Evolutionary conservation across 495 filamentous ascomycete genomes (phyloP).

Genomic region (Xylaria palmicola): DNA sequence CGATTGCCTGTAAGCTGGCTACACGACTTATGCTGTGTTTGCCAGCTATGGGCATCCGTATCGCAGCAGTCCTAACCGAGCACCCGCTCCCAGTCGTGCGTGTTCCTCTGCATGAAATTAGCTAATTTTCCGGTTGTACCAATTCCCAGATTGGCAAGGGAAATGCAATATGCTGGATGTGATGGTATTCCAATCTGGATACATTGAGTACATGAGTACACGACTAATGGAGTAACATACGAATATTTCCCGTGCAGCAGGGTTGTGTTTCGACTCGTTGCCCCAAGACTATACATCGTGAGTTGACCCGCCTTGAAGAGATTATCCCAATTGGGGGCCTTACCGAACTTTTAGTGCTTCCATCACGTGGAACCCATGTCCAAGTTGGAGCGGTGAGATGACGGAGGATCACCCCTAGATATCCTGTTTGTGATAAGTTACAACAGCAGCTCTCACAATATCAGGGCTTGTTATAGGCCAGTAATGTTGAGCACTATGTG

Average conservation of each 20-base stretch:
- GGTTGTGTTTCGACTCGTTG: not conserved
- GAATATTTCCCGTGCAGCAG: not conserved
- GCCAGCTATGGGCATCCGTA: not conserved
- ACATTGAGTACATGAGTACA: no score
- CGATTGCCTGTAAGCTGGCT: not conserved
- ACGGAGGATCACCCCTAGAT: not conserved
- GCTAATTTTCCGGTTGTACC: conserved; percentile 5
- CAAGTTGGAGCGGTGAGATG: not conserved
- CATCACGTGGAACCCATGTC: not conserved
- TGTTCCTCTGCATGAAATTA: conserved; percentile 3
- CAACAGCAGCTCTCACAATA: not conserved
- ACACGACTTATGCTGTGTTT: not conserved
- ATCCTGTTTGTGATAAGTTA: not conserved
- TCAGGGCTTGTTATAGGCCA: not conserved
- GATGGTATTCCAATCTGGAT: no score
- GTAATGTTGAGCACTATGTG: not conserved
- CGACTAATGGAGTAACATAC: not conserved
- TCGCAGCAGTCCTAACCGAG: not conserved
- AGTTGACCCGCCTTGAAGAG: not conserved
- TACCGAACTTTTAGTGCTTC: not conserved
- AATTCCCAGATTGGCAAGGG: not conserved
- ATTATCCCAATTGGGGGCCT: no score
- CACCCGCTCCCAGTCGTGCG: conserved; percentile 4
- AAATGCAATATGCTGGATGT: not conserved
- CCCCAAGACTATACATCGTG: not conserved